phyloP scores from a whole-genome alignment of 495 filamentous ascomycete genomes.

The Penicillium canescens region DNA sequence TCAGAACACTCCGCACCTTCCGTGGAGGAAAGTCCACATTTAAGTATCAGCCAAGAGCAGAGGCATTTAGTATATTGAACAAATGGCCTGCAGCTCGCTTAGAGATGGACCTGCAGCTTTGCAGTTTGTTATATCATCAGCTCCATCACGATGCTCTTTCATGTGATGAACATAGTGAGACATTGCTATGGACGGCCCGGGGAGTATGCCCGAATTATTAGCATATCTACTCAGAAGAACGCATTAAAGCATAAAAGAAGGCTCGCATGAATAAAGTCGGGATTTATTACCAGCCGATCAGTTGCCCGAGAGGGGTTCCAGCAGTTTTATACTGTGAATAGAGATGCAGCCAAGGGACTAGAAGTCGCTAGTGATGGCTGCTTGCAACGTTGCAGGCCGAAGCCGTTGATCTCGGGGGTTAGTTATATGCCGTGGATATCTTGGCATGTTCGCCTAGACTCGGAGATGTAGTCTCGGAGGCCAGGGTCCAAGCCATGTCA shows the following conservation, averaged over 20 bases:
- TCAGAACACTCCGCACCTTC: neutral
- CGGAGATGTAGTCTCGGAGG: neutral
- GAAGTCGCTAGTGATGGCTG: neutral
- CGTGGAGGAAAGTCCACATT: neutral
- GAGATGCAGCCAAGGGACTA: slow-evolving; percentile 19
- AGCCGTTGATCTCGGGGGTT: slow-evolving; percentile 4
- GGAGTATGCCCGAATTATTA: too few relatives aligned
- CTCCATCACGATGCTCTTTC: too few relatives aligned
- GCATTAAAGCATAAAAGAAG: neutral
- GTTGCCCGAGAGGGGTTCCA: slow-evolving; percentile 12
- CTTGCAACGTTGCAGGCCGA: slow-evolving; percentile 11
- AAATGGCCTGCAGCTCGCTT: neutral
- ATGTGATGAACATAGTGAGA: too few relatives aligned
- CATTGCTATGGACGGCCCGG: too few relatives aligned
- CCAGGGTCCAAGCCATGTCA: neutral
- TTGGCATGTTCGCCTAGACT: slow-evolving; percentile 5
- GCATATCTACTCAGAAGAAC: too few relatives aligned
- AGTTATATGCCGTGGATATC: slow-evolving; percentile 1
- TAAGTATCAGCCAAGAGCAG: slow-evolving; percentile 1
- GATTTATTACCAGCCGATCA: slow-evolving; percentile 10
- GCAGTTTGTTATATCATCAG: too few relatives aligned
- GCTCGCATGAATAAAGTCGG: slow-evolving; percentile 1
- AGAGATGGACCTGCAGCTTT: too few relatives aligned
- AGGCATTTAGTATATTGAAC: slow-evolving; percentile 7
- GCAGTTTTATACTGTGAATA: slow-evolving; percentile 6